A percentile compares a stretch with the other conserved stretches of the same genome.
phyloP scores from a whole-genome alignment of 768 basidiomycete genomes.

The Rubroboletus pulcherrimus region DNA sequence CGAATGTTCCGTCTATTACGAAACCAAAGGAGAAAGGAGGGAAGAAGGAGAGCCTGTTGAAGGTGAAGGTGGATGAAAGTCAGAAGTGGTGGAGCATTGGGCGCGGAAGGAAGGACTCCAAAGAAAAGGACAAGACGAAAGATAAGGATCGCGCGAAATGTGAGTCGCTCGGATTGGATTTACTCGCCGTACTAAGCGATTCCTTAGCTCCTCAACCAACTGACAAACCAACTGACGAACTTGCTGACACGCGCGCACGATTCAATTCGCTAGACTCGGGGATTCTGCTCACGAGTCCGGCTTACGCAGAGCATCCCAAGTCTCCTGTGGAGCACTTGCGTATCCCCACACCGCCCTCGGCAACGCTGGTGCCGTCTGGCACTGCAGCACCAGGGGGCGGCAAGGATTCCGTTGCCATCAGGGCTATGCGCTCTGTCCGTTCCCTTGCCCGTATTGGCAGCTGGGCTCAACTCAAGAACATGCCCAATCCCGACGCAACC shows the following conservation, averaged over 20 bases:
- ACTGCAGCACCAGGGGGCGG: slow-evolving; percentile 20
- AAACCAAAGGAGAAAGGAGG: slow-evolving; percentile 35
- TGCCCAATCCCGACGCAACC: slow-evolving; percentile 29
- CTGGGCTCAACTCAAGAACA: slow-evolving; percentile 58
- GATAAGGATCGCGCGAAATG: slow-evolving; percentile 36
- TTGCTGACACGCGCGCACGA: slow-evolving; percentile 41
- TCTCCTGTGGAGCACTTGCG: slow-evolving; percentile 10
- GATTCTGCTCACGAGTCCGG: slow-evolving; percentile 30
- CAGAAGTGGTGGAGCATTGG: slow-evolving; percentile 84
- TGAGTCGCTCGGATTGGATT: slow-evolving; percentile 4
- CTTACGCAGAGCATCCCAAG: slow-evolving; percentile 13
- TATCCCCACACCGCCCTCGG: slow-evolving; percentile 24
- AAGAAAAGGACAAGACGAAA: slow-evolving; percentile 50
- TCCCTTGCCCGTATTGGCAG: slow-evolving; percentile 69
- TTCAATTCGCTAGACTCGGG: slow-evolving; percentile 63
- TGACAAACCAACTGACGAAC: slow-evolving; percentile 18
- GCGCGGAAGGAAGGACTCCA: slow-evolving; percentile 67
- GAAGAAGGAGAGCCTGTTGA: slow-evolving; percentile 32
- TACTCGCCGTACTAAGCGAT: slow-evolving; percentile 3
- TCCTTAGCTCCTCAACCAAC: slow-evolving; percentile 46
- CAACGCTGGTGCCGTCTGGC: slow-evolving; percentile 37
- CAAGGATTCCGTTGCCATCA: slow-evolving; percentile 66
- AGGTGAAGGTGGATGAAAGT: slow-evolving; percentile 45
- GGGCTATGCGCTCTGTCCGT: slow-evolving; percentile 74
- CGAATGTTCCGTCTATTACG: slow-evolving; percentile 43